Base-by-base conservation (phyloP, 495 filamentous ascomycete species). In the Penicillium riverlandense region DNA sequence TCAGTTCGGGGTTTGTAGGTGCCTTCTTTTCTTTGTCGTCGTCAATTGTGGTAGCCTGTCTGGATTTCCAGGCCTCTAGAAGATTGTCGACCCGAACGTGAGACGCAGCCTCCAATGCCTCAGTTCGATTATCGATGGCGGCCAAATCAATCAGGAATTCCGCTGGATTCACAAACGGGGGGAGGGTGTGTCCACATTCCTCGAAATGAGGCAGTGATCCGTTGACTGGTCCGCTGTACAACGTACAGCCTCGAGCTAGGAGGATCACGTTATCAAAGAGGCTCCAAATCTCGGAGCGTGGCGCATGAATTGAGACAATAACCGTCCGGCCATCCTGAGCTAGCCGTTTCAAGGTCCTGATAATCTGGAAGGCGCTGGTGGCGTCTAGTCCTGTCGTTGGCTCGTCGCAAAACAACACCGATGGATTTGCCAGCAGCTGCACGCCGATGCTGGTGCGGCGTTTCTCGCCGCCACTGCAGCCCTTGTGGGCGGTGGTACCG, bases 391-490 rank as follows among this genome's bases (percentile, higher is more conserved):
- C 84, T 0, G 85, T 87, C 0, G 85, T 89, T 1, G 85, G 83
- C 50, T 89, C 85, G 43, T 89, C 85, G 11, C 85, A 70, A 52
- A 87, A 88, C 8, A 89, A 53, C 7, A 88, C 76, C 11, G 80
- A 86, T 2, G 85, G 84, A 51, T 87, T 89, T 1, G 83, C 75
- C 29, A 89, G 66, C 43, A 88, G 69, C 59, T 88, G 85, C 15
- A 89, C 84, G 9, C 83, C 85, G 47, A 89, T 82, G 44, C 80
- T 84, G 1, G 78, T 79, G 39, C 85, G 71, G 48, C 85, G 72
- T 63, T 86, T 88, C 56, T 88, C 85, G 2, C 85, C 85, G 8
- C 85, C 84, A 35, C 81, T 86, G 54, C 84, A 88, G 2, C 84
- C 84, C 39, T 83, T 83, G 57, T 85, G 80, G 14, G 74, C 68